Conservation (phyloP, 192 early-diverging fungal species). For the Rhizophagus prolifer region DNA sequence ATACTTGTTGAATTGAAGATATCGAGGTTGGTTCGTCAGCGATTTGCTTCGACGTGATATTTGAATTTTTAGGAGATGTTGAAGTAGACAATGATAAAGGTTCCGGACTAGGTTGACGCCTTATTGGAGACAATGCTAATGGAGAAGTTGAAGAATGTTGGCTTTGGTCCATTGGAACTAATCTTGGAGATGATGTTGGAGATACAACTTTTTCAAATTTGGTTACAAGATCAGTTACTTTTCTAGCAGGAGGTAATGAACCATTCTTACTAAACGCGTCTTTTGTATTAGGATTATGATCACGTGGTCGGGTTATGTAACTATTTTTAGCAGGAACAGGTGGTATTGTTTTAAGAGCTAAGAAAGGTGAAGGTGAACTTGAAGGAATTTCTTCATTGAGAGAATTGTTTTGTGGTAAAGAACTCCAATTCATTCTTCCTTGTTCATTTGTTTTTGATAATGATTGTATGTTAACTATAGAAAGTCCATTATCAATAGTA, state of each 20-base stretch:
- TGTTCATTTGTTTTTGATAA: background rate
- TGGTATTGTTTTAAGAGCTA: background rate
- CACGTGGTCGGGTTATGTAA: background rate
- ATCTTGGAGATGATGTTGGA: background rate
- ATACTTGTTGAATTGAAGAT: background rate
- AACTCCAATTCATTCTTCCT: constrained; percentile 8
- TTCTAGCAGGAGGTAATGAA: background rate
- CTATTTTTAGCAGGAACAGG: background rate
- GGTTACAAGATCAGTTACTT: background rate
- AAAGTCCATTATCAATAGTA: too few relatives aligned
- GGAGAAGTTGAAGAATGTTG: background rate
- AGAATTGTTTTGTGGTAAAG: background rate
- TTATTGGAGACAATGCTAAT: background rate
- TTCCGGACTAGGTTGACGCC: background rate
- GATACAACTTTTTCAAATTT: background rate
- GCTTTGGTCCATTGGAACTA: background rate
- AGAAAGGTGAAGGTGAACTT: background rate
- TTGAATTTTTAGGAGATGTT: too few relatives aligned
- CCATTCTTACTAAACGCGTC: background rate
- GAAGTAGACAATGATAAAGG: background rate
- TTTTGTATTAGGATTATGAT: background rate
- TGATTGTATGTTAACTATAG: too few relatives aligned
- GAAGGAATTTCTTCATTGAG: background rate
- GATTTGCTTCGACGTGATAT: background rate
- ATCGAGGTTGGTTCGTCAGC: background rate